phyloP scores from a whole-genome alignment of 1,284 basidiomycete genomes.

The Trichosporon coremiiforme region DNA sequence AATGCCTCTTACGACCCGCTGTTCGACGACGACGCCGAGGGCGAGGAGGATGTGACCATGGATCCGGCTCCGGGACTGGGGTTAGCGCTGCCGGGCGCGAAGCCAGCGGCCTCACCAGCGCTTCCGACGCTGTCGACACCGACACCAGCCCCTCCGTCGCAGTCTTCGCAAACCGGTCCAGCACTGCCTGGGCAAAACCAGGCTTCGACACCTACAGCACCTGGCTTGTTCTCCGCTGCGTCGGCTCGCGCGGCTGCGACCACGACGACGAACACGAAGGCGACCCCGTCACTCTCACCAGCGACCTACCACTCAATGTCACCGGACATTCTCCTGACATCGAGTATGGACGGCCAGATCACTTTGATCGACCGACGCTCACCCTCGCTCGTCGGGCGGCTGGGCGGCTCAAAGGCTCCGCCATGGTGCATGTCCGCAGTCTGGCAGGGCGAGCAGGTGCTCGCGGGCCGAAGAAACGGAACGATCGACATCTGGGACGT shows the following conservation, averaged over 20 bases:
- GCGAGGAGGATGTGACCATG: conserved; percentile 37
- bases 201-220: not conserved
- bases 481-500: conserved; percentile 95
- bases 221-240: not conserved
- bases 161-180: conserved; percentile 26
- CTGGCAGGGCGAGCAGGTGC: conserved; percentile 63
- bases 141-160: conserved; percentile 29
- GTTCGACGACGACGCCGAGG: conserved; percentile 50
- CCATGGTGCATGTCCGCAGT: conserved; percentile 87
- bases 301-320: conserved; percentile 69
- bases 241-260: conserved; percentile 27
- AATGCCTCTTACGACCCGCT: conserved; percentile 43
- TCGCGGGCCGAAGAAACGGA: conserved; percentile 88
- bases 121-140: conserved; percentile 19
- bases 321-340: conserved; percentile 81
- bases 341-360: conserved; percentile 88
- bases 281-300: conserved; percentile 61
- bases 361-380: conserved; percentile 79
- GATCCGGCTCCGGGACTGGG: conserved; percentile 10
- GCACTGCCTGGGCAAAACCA: conserved; percentile 19
- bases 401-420: conserved; percentile 84
- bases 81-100: conserved; percentile 24
- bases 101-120: conserved; percentile 8
- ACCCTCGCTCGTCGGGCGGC: conserved; percentile 69
- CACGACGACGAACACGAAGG: conserved; percentile 19